Conservation (phyloP, 2,329 filamentous ascomycete species). For the Monilinia polystroma region DNA sequence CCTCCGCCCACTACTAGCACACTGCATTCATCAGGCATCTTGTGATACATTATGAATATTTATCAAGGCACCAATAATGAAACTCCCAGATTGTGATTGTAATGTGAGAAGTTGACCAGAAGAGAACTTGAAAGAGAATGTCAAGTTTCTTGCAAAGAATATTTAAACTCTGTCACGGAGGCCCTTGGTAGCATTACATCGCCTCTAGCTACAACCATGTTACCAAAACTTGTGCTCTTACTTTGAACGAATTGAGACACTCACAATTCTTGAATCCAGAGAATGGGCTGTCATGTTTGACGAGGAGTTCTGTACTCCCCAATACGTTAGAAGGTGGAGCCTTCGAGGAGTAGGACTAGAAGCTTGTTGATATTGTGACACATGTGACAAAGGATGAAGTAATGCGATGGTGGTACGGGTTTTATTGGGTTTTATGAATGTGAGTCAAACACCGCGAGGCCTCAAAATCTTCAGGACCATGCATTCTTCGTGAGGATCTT, state of each 20-base stretch:
- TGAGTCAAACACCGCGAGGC: background rate
- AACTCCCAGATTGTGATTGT: background rate
- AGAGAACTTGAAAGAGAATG: background rate
- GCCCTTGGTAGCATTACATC: background rate
- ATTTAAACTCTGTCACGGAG: background rate
- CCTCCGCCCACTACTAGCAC: conserved; percentile 46
- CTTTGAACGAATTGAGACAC: background rate
- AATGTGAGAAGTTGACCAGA: background rate
- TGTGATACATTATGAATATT: background rate
- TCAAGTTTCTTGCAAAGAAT: background rate
- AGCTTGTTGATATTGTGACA: background rate
- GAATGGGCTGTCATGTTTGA: background rate
- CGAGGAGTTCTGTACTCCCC: background rate
- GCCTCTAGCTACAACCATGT: background rate
- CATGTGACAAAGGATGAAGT: background rate
- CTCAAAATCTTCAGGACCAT: background rate
- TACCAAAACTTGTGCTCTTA: background rate
- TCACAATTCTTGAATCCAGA: background rate
- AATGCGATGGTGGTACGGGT: background rate
- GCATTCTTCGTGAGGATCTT: background rate
- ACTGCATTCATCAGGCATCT: background rate
- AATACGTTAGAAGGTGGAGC: background rate
- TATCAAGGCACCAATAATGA: background rate
- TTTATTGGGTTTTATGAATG: background rate
- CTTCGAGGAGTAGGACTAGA: background rate